phyloP scores from a whole-genome alignment of 1,284 basidiomycete species.

The Anthracocystis panici-leucophaei region DNA sequence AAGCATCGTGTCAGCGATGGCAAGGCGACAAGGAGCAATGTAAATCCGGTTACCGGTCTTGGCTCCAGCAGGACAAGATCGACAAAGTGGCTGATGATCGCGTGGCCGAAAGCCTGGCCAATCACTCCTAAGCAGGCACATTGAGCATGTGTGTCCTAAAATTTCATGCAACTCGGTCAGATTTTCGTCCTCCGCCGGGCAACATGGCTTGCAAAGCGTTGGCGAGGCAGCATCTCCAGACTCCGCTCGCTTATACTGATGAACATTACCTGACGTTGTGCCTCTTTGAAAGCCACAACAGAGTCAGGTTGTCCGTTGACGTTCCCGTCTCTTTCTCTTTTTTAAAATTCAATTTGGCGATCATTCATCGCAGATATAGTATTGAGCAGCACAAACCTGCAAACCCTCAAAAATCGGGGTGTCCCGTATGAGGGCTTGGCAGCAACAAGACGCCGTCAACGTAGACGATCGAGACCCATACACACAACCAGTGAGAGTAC shows the following conservation, averaged over 20 bases:
- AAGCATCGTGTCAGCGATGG: too few species aligned
- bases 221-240: constrained; percentile 3
- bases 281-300: too few species aligned
- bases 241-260: constrained; percentile 4
- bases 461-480: not conserved
- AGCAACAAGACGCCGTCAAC: not conserved
- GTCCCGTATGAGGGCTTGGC: not conserved
- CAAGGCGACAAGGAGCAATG: too few species aligned
- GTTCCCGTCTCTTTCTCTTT: too few species aligned
- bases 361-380: too few species aligned
- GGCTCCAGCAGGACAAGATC: not conserved
- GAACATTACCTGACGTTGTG: not conserved
- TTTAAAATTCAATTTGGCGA: too few species aligned
- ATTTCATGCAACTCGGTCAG: constrained; percentile 2
- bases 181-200: not conserved
- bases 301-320: too few species aligned
- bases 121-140: too few species aligned
- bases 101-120: not conserved
- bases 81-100: constrained; percentile 6
- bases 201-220: not conserved
- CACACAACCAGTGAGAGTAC: too few species aligned
- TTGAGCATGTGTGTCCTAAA: too few species aligned
- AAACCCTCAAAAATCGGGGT: not conserved
- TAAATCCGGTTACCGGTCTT: too few species aligned
- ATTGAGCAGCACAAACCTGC: not conserved